phyloP scores from a whole-genome alignment of 73 alveolate genomes.

The Tetrahymena malaccensis region DNA sequence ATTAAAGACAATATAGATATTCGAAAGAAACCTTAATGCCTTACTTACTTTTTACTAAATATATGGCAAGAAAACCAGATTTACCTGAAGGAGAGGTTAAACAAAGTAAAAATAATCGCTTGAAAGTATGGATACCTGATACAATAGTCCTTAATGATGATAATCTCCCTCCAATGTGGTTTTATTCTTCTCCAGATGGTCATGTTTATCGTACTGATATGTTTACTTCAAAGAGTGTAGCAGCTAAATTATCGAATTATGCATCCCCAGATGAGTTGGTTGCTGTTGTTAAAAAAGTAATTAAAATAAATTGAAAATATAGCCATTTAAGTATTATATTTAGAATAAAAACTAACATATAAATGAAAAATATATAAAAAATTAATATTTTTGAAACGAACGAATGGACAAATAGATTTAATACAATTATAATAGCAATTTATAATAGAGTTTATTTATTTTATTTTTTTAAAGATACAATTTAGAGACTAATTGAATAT shows the following conservation, averaged over 20 bases:
- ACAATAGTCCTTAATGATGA: slow-evolving; percentile 84
- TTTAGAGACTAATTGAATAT: slow-evolving; percentile 13
- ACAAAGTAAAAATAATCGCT: slow-evolving; percentile 6
- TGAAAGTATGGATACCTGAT: slow-evolving; percentile 87
- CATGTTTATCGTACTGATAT: slow-evolving; percentile 78
- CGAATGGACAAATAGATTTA: not conserved
- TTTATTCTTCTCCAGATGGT: slow-evolving; percentile 85
- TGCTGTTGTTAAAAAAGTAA: slow-evolving; percentile 48
- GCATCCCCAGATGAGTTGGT: slow-evolving; percentile 63
- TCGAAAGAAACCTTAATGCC: slow-evolving; percentile 1
- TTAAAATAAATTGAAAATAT: not conserved
- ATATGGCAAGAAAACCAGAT: slow-evolving; percentile 70
- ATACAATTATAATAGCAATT: not conserved
- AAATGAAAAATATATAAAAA: too few species aligned
- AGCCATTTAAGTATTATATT: too few species aligned
- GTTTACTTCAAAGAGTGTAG: slow-evolving; percentile 55
- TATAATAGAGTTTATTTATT: slow-evolving; percentile 38
- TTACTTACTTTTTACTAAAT: slow-evolving; percentile 66
- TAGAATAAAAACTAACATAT: not conserved
- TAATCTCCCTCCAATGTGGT: slow-evolving; percentile 79
- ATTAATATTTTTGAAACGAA: not conserved
- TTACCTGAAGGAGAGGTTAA: slow-evolving; percentile 44
- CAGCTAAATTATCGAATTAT: slow-evolving; percentile 62
- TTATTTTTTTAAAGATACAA: slow-evolving; percentile 5
- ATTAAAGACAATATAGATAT: not conserved